A percentile compares a stretch with the other conserved stretches of the same genome.
These are phyloP conservation scores for Marasmius tenuissimus DNA, from an alignment of 1,284 basidiomycete species.

Conservation along the genomic window DNA sequence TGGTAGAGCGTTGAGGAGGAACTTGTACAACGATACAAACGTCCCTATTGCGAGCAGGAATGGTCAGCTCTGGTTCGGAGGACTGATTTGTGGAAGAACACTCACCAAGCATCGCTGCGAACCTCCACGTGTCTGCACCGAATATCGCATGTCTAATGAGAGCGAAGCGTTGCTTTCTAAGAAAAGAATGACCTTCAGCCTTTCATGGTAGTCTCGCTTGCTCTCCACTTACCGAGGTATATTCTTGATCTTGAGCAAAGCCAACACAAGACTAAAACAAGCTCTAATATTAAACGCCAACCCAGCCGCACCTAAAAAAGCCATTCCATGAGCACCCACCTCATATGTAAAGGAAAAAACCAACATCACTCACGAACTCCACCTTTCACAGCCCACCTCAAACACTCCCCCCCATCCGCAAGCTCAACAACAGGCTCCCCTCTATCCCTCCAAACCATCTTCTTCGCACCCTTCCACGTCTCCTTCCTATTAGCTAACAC, in stretches of 20 bases:
- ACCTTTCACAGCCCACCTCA: slow-evolving; percentile 74
- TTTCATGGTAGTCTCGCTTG: neutral
- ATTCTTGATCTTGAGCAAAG: slow-evolving; percentile 66
- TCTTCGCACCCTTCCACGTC: slow-evolving; percentile 63
- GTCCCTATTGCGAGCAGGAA: slow-evolving; percentile 47
- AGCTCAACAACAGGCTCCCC: slow-evolving; percentile 78
- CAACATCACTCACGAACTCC: slow-evolving; percentile 66
- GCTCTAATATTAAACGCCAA: slow-evolving; percentile 81
- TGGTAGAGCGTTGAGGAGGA: slow-evolving; percentile 81
- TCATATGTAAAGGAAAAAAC: neutral
- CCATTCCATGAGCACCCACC: no score
- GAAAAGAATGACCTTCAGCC: slow-evolving; percentile 5
- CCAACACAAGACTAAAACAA: slow-evolving; percentile 77
- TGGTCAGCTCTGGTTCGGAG: neutral
- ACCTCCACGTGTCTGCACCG: slow-evolving; percentile 77
- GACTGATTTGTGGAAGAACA: slow-evolving; percentile 9
- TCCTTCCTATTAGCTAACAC: slow-evolving; percentile 80
- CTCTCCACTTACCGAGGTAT: slow-evolving; percentile 53
- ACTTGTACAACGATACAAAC: slow-evolving; percentile 81
- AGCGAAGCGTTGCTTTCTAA: slow-evolving; percentile 50
- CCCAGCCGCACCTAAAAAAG: slow-evolving; percentile 71
- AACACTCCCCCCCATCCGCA: slow-evolving; percentile 64
- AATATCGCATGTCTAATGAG: slow-evolving; percentile 78
- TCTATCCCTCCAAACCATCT: slow-evolving; percentile 82
- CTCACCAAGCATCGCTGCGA: slow-evolving; percentile 83